Evolutionary conservation across 192 early-diverging fungal genomes (phyloP).

Genomic region (Glomus cerebriforme): DNA sequence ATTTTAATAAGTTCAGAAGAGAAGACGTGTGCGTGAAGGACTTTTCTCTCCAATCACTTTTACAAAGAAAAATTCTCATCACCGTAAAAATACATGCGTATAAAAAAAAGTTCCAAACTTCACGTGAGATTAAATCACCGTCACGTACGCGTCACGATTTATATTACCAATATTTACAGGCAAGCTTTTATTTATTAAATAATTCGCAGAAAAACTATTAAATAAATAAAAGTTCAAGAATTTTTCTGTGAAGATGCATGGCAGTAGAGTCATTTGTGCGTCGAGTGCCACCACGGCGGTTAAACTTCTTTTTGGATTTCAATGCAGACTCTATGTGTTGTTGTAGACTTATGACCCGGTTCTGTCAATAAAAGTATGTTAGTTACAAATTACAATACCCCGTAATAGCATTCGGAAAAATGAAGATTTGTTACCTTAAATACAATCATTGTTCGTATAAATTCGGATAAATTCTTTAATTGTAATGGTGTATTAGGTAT

Average conservation of each 20-base stretch:
- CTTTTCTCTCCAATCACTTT: too few species aligned
- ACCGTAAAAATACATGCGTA: too few species aligned
- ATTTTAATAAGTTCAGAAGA: too few species aligned
- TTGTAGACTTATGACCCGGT: not conserved
- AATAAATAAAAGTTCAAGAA: too few species aligned
- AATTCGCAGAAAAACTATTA: too few species aligned
- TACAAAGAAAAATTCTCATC: too few species aligned
- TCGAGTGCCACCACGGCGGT: not conserved
- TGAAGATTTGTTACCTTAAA: constrained; percentile 1
- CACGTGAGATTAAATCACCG: too few species aligned
- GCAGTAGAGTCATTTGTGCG: not conserved
- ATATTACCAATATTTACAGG: too few species aligned
- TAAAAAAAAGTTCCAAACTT: too few species aligned
- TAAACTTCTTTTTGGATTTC: not conserved
- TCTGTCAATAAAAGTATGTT: not conserved
- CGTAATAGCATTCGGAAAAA: not conserved
- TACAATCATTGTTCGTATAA: not conserved
- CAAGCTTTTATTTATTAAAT: too few species aligned
- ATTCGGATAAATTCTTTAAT: not conserved
- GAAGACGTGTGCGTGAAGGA: too few species aligned
- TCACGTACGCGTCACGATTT: too few species aligned
- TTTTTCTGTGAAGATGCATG: not conserved
- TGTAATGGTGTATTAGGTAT: not conserved
- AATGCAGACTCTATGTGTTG: constrained; percentile 1
- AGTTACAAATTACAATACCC: not conserved